Conservation (phyloP, 208 protist species). For the Trypanosoma melophagium region DNA sequence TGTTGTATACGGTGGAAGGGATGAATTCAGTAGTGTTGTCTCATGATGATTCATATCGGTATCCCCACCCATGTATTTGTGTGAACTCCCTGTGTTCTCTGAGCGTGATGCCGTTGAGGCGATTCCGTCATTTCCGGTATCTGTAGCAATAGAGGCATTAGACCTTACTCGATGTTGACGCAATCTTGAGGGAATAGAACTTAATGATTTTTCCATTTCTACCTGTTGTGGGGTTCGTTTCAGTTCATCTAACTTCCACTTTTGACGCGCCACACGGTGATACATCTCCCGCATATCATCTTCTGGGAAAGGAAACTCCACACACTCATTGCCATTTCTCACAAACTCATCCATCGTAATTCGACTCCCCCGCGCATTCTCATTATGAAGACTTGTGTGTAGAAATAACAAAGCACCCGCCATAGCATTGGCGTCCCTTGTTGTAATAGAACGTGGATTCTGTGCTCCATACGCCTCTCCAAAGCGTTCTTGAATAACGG, state of each 20-base stretch:
- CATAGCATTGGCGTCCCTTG: slow-evolving; percentile 77
- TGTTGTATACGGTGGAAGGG: slow-evolving; percentile 44
- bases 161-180: not conserved
- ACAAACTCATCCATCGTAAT: slow-evolving; percentile 71
- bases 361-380: slow-evolving; percentile 39
- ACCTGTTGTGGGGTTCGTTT: slow-evolving; percentile 73
- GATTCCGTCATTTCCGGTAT: too few species aligned
- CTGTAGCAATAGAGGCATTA: too few species aligned
- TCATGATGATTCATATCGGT: slow-evolving; percentile 3
- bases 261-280: slow-evolving; percentile 46
- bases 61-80: not conserved
- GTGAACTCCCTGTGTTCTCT: not conserved
- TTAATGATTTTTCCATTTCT: slow-evolving; percentile 27
- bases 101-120: too few species aligned
- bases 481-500: slow-evolving; percentile 72
- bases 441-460: slow-evolving; percentile 64
- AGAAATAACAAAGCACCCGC: slow-evolving; percentile 85
- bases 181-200: not conserved
- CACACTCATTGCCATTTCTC: slow-evolving; percentile 61
- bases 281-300: slow-evolving; percentile 76
- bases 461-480: slow-evolving; percentile 76
- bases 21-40: slow-evolving; percentile 38
- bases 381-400: slow-evolving; percentile 88
- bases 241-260: slow-evolving; percentile 79
- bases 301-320: slow-evolving; percentile 65